Percentiles rank a stretch among this genome's conserved stretches.
These are phyloP conservation scores for Puccinia coronata DNA, from an alignment of 1,284 basidiomycete genomes.

Conservation along the genomic window DNA sequence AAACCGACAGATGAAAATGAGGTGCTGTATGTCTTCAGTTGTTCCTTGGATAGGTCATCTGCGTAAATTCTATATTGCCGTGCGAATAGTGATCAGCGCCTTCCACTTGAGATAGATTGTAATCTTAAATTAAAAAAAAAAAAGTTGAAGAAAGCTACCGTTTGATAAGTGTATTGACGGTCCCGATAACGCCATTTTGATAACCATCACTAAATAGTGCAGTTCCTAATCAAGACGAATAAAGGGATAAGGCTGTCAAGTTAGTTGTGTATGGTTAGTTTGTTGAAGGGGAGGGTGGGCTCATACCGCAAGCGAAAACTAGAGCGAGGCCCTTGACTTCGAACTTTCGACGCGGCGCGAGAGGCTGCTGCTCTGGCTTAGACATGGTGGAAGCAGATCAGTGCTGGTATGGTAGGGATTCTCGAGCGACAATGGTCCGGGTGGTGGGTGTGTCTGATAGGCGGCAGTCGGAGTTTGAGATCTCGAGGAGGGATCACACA, in stretches of 20 bases:
- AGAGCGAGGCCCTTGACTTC: constrained; percentile 31
- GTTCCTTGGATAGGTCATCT: constrained; percentile 32
- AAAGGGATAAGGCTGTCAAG: too few species aligned
- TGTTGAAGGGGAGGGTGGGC: neutral
- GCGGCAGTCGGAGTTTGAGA: neutral
- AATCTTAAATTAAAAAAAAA: too few species aligned
- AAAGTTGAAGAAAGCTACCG: constrained; percentile 11
- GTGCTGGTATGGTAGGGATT: too few species aligned
- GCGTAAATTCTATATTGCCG: constrained; percentile 32
- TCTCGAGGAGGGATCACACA: too few species aligned
- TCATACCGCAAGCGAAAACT: constrained; percentile 48
- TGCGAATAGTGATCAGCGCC: neutral
- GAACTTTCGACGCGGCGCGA: neutral
- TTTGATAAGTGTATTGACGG: constrained; percentile 50
- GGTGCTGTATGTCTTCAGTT: constrained; percentile 30
- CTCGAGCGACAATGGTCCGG: neutral
- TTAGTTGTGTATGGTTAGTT: too few species aligned
- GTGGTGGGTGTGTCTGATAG: neutral
- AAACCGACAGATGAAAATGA: constrained; percentile 48
- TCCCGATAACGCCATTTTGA: constrained; percentile 50
- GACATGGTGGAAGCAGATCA: neutral
- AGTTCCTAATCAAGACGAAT: constrained; percentile 68
- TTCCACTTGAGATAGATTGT: neutral
- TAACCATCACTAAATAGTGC: constrained; percentile 76
- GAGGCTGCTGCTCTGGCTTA: neutral